phyloP scores from a whole-genome alignment of 225 moss, liverwort and hornwort species.

The Physcomitrium patens region DNA sequence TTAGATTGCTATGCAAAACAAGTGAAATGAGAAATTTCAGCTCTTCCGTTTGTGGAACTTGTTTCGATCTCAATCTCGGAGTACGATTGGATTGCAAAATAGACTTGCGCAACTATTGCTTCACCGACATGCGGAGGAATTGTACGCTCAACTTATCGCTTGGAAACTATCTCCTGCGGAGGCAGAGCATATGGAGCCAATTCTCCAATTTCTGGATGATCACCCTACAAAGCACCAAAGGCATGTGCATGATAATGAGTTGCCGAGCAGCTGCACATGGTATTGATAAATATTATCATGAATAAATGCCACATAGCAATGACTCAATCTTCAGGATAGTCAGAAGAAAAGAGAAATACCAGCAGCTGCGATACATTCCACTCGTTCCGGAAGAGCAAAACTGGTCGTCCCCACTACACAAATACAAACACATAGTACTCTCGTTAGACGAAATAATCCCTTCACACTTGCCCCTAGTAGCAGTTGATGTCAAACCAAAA shows the following conservation, averaged over 20 bases:
- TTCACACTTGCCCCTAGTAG: neutral
- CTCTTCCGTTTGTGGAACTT: too few species aligned
- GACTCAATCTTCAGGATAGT: neutral
- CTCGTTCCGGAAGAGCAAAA: slow-evolving; percentile 90
- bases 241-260: neutral
- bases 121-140: neutral
- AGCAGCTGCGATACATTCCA: slow-evolving; percentile 90
- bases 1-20: too few species aligned
- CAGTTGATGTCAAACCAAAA: neutral
- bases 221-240: slow-evolving; percentile 56
- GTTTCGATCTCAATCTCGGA: too few species aligned
- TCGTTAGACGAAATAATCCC: slow-evolving; percentile 16
- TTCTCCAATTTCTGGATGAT: slow-evolving; percentile 86
- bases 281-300: neutral
- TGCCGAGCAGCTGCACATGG: neutral
- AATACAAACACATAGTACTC: neutral
- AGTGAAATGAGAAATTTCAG: too few species aligned
- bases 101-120: neutral
- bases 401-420: slow-evolving; percentile 91
- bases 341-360: slow-evolving; percentile 46
- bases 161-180: slow-evolving; percentile 59
- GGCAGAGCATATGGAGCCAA: slow-evolving; percentile 86
- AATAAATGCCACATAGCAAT: slow-evolving; percentile 2
- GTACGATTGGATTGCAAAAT: slow-evolving; percentile 1
- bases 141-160: slow-evolving; percentile 33